Percentiles rank a stretch among this genome's conserved stretches.
phyloP scores from a whole-genome alignment of 331 rosid genomes.

The Stylosanthes scabra region DNA sequence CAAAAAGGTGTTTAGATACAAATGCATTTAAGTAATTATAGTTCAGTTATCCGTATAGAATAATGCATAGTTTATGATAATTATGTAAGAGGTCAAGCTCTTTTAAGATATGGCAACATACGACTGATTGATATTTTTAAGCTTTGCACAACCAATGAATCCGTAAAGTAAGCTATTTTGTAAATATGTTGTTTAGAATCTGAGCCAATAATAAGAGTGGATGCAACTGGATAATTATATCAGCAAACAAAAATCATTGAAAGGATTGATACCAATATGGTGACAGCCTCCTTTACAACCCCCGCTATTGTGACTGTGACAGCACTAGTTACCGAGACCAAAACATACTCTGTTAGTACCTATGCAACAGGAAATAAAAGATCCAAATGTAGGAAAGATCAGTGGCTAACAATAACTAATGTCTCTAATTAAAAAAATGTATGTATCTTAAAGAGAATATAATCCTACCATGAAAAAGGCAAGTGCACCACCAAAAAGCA shows the following conservation, averaged over 20 bases:
- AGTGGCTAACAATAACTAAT: slow-evolving; percentile 18
- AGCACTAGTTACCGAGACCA: slow-evolving; percentile 94
- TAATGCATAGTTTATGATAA: neutral
- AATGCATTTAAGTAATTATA: neutral
- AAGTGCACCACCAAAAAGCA: slow-evolving; percentile 93
- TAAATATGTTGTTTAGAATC: slow-evolving; percentile 17
- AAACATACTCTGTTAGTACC: slow-evolving; percentile 92
- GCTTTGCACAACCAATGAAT: too few species aligned
- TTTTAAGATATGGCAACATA: neutral
- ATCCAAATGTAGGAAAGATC: slow-evolving; percentile 33
- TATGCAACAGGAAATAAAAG: slow-evolving; percentile 45
- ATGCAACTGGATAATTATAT: slow-evolving; percentile 16
- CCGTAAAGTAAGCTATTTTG: neutral
- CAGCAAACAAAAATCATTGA: slow-evolving; percentile 17
- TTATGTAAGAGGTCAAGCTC: neutral
- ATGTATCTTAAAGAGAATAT: slow-evolving; percentile 20
- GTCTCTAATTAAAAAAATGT: slow-evolving; percentile 3
- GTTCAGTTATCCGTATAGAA: neutral
- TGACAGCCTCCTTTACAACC: slow-evolving; percentile 97
- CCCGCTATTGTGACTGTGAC: slow-evolving; percentile 97
- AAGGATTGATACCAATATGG: slow-evolving; percentile 82
- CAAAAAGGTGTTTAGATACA: slow-evolving; percentile 8
- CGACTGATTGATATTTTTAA: neutral
- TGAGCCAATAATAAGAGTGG: slow-evolving; percentile 17
- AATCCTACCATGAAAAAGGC: slow-evolving; percentile 92